Percentiles rank a stretch among this genome's conserved stretches.
Evolutionary conservation across 2,329 filamentous ascomycete species (phyloP).

Genomic region (Aspergillus luchuensis): DNA sequence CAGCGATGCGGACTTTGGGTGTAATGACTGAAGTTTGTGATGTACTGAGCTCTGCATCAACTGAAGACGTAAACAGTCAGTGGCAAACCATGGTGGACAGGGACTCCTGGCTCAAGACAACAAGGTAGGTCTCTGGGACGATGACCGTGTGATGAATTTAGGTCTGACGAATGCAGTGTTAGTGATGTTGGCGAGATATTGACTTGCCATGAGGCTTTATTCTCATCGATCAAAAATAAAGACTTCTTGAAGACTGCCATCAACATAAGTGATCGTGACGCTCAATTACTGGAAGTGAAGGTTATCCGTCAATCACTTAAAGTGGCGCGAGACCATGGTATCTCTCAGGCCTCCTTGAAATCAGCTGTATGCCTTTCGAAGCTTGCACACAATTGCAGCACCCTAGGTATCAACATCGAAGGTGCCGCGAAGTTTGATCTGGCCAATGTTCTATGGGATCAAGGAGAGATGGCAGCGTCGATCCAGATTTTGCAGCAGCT

Average conservation of each 20-base stretch:
- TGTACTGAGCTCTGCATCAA: slow-evolving; percentile 63
- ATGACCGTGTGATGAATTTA: neutral
- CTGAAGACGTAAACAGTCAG: slow-evolving; percentile 62
- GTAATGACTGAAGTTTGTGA: slow-evolving; percentile 81
- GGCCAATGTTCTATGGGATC: slow-evolving; percentile 89
- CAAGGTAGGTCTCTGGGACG: slow-evolving; percentile 59
- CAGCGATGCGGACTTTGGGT: slow-evolving; percentile 66
- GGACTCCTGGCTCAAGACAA: slow-evolving; percentile 77
- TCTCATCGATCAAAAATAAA: slow-evolving; percentile 76
- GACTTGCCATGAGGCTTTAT: slow-evolving; percentile 78
- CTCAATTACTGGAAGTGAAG: slow-evolving; percentile 72
- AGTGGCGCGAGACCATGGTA: slow-evolving; percentile 76
- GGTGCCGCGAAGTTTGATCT: slow-evolving; percentile 77
- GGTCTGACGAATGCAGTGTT: slow-evolving; percentile 38
- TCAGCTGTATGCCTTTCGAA: slow-evolving; percentile 80
- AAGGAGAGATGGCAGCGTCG: slow-evolving; percentile 84
- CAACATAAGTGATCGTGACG: slow-evolving; percentile 62
- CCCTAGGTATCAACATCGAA: slow-evolving; percentile 74
- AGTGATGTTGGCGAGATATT: slow-evolving; percentile 75
- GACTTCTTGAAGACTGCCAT: slow-evolving; percentile 62
- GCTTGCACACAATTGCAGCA: slow-evolving; percentile 68
- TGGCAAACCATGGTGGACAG: slow-evolving; percentile 67
- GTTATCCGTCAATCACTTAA: slow-evolving; percentile 74
- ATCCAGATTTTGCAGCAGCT: slow-evolving; percentile 85
- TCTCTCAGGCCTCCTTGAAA: slow-evolving; percentile 82